Evolutionary conservation across 495 filamentous ascomycete species (phyloP), one percentile per base, ranked within the genome.

Genomic region (Penicillium longicatenatum): DNA sequence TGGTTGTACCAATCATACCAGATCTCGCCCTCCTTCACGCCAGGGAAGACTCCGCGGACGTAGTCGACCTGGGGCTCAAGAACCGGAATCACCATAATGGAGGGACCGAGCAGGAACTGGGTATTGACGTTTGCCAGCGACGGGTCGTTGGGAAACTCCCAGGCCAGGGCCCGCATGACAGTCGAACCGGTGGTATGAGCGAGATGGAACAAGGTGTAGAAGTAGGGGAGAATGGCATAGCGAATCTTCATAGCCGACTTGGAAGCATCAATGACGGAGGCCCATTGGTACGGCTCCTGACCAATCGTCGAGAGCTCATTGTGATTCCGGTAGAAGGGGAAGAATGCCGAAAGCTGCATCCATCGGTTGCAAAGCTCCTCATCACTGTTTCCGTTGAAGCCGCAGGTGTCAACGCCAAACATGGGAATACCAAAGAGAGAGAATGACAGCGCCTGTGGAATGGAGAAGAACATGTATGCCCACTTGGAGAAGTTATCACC

Each of bases 241-340:
- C 91, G 84, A 48, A 93, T 88, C 14, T 76, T 70, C 84, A 93
- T 94, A 1, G 88, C 91, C 0, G 66, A 73, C 55, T 82, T 84
- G 19, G 83, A 74, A 0, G 91, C 89, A 3, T 86, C 81, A 7
- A 81, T 81, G 2, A 93, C 90, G 1, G 80, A 80, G 3, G 77
- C 70, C 91, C 91, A 96, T 2, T 77, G 59, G 65, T 92, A 96
- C 0, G 89, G 86, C 69, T 96, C 91, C 67, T 96, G 91, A 0
- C 80, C 59, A 52, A 79, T 79, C 19, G 87, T 81, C 2, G 76
- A 76, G 19, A 87, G 73, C 3, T 74, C 75, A 66, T 93, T 92
- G 75, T 96, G 91, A 70, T 93, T 93, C 4, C 90, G 82, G 70
- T 93, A 96, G 75, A 94, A 95, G 6, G 90, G 89, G 75, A 93